Conservation (phyloP, 1,139 yeast species). For the Yamadazyma dushanensis region DNA sequence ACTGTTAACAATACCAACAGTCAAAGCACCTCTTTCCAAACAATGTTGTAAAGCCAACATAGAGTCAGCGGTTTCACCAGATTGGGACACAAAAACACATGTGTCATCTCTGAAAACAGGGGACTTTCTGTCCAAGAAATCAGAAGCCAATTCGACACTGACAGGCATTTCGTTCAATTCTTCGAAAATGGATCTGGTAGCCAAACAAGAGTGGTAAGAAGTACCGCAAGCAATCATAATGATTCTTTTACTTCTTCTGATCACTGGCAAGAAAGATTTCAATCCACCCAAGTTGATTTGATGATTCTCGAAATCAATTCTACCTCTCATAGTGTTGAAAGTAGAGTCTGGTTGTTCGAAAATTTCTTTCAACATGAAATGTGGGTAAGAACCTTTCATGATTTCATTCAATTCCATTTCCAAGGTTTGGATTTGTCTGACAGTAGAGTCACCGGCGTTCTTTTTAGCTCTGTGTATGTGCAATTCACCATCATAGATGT, state of each 20-base stretch:
- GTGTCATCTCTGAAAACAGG: constrained; percentile 98
- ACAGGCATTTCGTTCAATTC: constrained; percentile 97
- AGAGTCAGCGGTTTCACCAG: constrained; percentile 99
- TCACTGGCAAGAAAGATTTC: constrained; percentile 78
- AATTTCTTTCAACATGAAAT: constrained; percentile 98
- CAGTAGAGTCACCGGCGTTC: constrained; percentile 87
- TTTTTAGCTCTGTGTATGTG: constrained; percentile 97
- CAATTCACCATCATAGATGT: constrained; percentile 95
- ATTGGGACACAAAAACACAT: constrained; percentile 95
- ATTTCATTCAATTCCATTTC: constrained; percentile 97
- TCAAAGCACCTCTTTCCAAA: constrained; percentile 94
- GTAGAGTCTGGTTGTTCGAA: constrained; percentile 98
- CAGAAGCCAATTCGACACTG: constrained; percentile 94
- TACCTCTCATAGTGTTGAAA: constrained; percentile 98
- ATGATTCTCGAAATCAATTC: constrained; percentile 85
- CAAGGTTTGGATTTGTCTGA: constrained; percentile 92
- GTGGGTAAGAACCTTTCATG: constrained; percentile 96
- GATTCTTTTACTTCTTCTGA: constrained; percentile 92
- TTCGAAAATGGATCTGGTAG: constrained; percentile 94
- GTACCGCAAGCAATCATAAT: constrained; percentile 99
- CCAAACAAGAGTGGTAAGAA: constrained; percentile 96
- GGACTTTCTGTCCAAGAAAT: constrained; percentile 90
- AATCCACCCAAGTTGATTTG: constrained; percentile 88
- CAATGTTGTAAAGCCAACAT: constrained; percentile 95
- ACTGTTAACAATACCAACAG: constrained; percentile 90